phyloP scores from a whole-genome alignment of 805 yeast genomes.

The Saccharomycopsis amapae region DNA sequence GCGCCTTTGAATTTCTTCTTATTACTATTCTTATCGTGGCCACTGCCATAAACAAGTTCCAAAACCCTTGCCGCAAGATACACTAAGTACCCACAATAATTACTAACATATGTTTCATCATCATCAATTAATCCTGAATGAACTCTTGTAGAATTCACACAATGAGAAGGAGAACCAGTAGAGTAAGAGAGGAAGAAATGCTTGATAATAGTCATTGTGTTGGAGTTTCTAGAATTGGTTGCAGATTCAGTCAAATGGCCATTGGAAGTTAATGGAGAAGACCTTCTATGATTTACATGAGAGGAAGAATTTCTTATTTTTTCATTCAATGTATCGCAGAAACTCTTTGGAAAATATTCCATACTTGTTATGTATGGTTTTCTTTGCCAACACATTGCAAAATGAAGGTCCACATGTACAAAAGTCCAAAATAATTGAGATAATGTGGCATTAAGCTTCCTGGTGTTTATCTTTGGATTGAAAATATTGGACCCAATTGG shows the following conservation, averaged over 20 bases:
- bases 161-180: too few relatives aligned
- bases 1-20: background rate
- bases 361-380: too few relatives aligned
- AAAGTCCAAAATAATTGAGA: slow-evolving; percentile 16
- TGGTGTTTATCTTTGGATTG: too few relatives aligned
- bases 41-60: slow-evolving; percentile 5
- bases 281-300: too few relatives aligned
- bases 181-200: background rate
- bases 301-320: too few relatives aligned
- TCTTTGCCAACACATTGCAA: slow-evolving; percentile 8
- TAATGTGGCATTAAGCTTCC: background rate
- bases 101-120: slow-evolving; percentile 5
- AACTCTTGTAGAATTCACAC: too few relatives aligned
- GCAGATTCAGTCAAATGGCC: background rate
- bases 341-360: too few relatives aligned
- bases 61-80: slow-evolving; percentile 8
- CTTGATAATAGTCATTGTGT: background rate
- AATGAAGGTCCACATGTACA: slow-evolving; percentile 14
- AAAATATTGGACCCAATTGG: too few relatives aligned
- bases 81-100: slow-evolving; percentile 9
- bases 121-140: background rate
- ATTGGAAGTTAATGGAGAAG: too few relatives aligned
- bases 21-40: too few relatives aligned
- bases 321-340: too few relatives aligned
- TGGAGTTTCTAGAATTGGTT: background rate